phyloP scores from a whole-genome alignment of 2,329 filamentous ascomycete species.

The Penicillium sp. region DNA sequence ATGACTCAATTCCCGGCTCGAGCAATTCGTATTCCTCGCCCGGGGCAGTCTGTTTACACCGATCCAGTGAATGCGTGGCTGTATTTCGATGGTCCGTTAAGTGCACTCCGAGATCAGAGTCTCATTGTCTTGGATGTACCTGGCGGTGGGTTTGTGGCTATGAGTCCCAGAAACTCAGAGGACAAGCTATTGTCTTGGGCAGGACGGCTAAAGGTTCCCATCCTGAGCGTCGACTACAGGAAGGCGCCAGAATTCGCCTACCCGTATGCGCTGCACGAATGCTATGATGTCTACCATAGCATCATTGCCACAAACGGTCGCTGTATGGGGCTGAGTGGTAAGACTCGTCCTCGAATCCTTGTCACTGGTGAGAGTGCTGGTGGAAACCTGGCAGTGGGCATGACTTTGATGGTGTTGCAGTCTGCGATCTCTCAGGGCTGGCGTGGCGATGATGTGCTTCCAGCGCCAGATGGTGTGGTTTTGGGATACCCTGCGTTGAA shows the following conservation, averaged over 20 bases:
- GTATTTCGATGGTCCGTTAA: conserved; percentile 82
- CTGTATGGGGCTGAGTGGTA: conserved; percentile 65
- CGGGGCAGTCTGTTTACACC: conserved; percentile 67
- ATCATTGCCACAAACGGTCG: conserved; percentile 63
- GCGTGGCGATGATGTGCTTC: conserved; percentile 53
- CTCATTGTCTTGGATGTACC: conserved; percentile 81
- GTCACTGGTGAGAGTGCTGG: conserved; percentile 74
- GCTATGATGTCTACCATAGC: conserved; percentile 73
- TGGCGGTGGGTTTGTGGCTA: conserved; percentile 90
- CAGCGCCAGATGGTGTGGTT: conserved; percentile 69
- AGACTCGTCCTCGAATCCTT: conserved; percentile 57
- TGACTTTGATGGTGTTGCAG: conserved; percentile 83
- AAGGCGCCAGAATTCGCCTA: conserved; percentile 80
- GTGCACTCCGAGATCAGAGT: conserved; percentile 64
- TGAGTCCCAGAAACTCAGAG: conserved; percentile 89
- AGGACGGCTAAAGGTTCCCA: conserved; percentile 73
- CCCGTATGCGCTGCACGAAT: conserved; percentile 76
- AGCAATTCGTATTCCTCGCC: conserved; percentile 73
- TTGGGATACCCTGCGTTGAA: conserved; percentile 84
- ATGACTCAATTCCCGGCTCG: conserved; percentile 74
- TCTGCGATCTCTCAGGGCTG: conserved; percentile 52
- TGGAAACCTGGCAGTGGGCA: conserved; percentile 69
- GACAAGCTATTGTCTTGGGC: conserved; percentile 92
- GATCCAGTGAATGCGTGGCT: conserved; percentile 81
- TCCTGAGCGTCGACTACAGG: conserved; percentile 83